Percentiles rank a stretch among this genome's conserved stretches.
Conservation (phyloP, 805 yeast species). For the Metschnikowia kunwiensis region DNA sequence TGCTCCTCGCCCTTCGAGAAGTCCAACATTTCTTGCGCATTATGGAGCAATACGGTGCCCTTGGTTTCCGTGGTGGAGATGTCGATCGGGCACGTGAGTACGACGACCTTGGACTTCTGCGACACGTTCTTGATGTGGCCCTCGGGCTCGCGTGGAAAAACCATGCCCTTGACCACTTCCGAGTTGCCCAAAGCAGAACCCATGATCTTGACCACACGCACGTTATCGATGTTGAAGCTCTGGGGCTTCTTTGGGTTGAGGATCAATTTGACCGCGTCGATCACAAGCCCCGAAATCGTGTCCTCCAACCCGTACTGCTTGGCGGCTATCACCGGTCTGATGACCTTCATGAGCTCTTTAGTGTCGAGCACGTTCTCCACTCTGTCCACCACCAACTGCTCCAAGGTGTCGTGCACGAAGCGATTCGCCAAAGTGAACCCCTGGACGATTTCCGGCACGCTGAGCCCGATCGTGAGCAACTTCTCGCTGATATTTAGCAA, state of each 20-base stretch:
- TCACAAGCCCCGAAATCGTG: conserved; percentile 67
- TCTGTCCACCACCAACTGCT: conserved; percentile 57
- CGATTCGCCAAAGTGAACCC: conserved; percentile 89
- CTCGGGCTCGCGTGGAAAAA: conserved; percentile 96
- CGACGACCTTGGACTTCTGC: conserved; percentile 76
- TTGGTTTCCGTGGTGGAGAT: conserved; percentile 96
- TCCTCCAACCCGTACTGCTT: conserved; percentile 92
- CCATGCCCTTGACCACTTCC: conserved; percentile 93
- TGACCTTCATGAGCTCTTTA: conserved; percentile 62
- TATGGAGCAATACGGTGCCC: conserved; percentile 93
- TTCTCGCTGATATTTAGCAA: conserved; percentile 83
- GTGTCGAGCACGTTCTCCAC: conserved; percentile 56
- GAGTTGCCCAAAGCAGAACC: conserved; percentile 76
- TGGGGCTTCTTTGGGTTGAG: conserved; percentile 61
- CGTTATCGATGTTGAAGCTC: conserved; percentile 83
- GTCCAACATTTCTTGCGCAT: conserved; percentile 94
- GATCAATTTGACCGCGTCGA: conserved; percentile 79
- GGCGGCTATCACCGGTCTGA: conserved; percentile 85
- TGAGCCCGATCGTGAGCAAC: conserved; percentile 77
- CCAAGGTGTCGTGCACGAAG: conserved; percentile 66
- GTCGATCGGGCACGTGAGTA: conserved; percentile 91
- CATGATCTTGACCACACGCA: conserved; percentile 95
- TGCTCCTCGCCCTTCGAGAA: conserved; percentile 95
- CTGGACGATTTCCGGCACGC: conserved; percentile 88
- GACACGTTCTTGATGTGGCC: conserved; percentile 70